These are phyloP conservation scores for Allium fistulosum DNA, from an alignment of 106 monocot species.

Conservation along the genomic window DNA sequence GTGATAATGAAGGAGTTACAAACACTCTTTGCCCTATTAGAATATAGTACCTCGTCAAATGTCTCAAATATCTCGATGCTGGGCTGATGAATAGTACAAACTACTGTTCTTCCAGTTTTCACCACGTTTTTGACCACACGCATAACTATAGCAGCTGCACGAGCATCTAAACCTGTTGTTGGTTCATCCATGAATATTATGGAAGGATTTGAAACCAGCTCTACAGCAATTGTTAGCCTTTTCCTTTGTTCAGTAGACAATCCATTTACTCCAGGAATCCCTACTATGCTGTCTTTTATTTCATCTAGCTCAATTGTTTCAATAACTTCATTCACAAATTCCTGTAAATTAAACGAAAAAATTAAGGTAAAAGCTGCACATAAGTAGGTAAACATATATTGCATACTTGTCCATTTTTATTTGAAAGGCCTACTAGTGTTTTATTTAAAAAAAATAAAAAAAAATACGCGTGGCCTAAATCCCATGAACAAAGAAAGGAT, in stretches of 20 bases:
- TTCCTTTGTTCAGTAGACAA: conserved; percentile 96
- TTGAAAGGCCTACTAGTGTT: neutral
- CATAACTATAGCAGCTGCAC: conserved; percentile 97
- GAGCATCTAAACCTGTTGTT: conserved; percentile 96
- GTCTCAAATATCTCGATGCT: conserved; percentile 99
- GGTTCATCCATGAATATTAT: conserved; percentile 99
- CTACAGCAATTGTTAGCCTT: conserved; percentile 93
- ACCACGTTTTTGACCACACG: conserved; percentile 97
- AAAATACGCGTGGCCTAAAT: neutral
- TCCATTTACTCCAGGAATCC: conserved; percentile 83
- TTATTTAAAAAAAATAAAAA: neutral
- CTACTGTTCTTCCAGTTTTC: conserved; percentile 95
- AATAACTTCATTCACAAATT: conserved; percentile 95
- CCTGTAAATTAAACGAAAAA: conserved; percentile 27
- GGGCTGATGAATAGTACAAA: conserved; percentile 99
- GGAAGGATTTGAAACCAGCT: conserved; percentile 97
- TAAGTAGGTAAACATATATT: neutral
- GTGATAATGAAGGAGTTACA: too few species aligned
- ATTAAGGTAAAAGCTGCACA: neutral
- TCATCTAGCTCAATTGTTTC: conserved; percentile 86
- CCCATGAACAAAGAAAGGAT: neutral
- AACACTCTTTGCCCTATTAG: neutral
- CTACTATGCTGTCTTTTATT: conserved; percentile 82
- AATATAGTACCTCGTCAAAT: conserved; percentile 83
- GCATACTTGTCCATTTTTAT: neutral